Conservation (phyloP, 1,284 basidiomycete genomes). For the Leccinum griseonigrum region DNA sequence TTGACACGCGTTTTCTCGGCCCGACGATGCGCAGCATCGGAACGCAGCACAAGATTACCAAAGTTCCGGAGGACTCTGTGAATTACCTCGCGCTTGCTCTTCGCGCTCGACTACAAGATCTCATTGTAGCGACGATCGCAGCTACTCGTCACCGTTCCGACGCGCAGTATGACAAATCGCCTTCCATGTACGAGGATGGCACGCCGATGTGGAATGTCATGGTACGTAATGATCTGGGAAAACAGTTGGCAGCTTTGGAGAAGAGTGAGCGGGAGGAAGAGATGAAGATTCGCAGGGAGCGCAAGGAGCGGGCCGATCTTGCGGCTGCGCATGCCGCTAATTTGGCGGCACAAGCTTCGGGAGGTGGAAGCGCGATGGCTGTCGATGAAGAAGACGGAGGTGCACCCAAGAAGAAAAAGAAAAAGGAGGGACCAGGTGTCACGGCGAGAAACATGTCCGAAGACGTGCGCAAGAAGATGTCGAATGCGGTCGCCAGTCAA, state of each 20-base stretch:
- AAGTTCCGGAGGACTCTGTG: conserved; percentile 67
- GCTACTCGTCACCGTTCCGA: conserved; percentile 71
- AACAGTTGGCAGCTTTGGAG: conserved; percentile 72
- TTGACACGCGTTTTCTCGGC: conserved; percentile 61
- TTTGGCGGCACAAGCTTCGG: conserved; percentile 54
- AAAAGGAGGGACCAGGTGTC: conserved; percentile 80
- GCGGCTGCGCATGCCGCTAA: conserved; percentile 63
- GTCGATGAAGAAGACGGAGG: conserved; percentile 42
- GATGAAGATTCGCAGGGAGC: conserved; percentile 63
- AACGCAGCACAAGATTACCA: conserved; percentile 60
- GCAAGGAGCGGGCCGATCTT: conserved; percentile 64
- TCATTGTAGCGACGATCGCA: conserved; percentile 67
- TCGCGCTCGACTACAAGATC: conserved; percentile 68
- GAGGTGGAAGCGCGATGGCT: conserved; percentile 30
- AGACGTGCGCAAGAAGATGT: conserved; percentile 86
- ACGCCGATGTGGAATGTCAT: conserved; percentile 79
- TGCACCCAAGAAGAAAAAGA: conserved; percentile 77
- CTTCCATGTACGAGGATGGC: conserved; percentile 59
- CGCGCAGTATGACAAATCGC: conserved; percentile 66
- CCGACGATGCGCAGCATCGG: conserved; percentile 62
- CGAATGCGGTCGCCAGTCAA: conserved; percentile 83
- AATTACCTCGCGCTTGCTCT: conserved; percentile 79
- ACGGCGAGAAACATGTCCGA: conserved; percentile 85
- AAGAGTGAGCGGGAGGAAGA: conserved; percentile 81
- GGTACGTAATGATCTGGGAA: conserved; percentile 70